Evolutionary conservation across 2,329 filamentous ascomycete genomes (phyloP), one percentile per base, ranked within the genome.

Genomic region (Gnomoniopsis sp.): DNA sequence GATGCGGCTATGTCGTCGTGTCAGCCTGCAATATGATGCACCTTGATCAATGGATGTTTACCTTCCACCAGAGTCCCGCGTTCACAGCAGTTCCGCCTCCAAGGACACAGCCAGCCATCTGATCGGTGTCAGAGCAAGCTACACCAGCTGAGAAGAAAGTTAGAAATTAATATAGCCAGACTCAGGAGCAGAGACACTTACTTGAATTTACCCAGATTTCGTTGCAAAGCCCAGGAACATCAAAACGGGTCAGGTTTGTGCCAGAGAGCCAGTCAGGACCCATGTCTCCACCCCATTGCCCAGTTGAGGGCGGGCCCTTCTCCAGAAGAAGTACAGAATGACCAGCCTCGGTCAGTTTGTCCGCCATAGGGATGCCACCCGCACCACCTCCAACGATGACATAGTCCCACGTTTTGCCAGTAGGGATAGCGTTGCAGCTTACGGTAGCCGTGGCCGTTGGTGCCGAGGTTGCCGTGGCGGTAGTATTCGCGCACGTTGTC

Each of bases 21-120:
- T 44, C 4, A 44, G 41, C 41, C 19, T 44, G 8, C n/a, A 21
- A 44, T 14, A 41, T 41, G 36, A 14, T 41, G 36, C 12, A n/a
- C 17, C 12, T n/a, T 14, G 36, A 8, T n/a, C 2, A 7, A 14
- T 15, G 22, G 8, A 12, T 3, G n/a, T 56, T 63, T 61, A 75
- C 78, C 68, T 81, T 83, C 82, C 81, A 86, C 82, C 83, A 87
- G n/a, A 88, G 74, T 26, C 83, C 84, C 59, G 85, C 81, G 62
- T 88, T 88, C 63, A 87, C 76, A 36, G 82, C 82, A 49, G 82
- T 79, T 26, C 83, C 82, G 59, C 85, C 85, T 55, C 85, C 85
- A 15, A 88, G 79, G 49, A 88, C 77, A 63, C 85, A 88, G 10
- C 85, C 86, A 36, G 85, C 84, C 84, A 88, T 88, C 68, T 86